Conservation (phyloP, 441 rosid genomes). For the Cnidoscolus chayamansa region DNA sequence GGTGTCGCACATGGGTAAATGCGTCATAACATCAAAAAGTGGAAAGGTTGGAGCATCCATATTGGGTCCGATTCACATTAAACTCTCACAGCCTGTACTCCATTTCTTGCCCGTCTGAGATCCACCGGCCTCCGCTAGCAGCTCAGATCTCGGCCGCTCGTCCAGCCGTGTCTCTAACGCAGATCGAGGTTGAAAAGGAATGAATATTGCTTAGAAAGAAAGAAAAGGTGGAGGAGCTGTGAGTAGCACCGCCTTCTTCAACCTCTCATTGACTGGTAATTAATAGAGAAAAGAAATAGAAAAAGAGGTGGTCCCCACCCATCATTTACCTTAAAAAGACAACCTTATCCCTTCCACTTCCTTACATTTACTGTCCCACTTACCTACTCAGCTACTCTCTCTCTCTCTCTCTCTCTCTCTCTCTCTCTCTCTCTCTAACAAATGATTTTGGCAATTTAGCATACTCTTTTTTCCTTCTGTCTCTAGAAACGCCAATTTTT, state of each 20-base stretch:
- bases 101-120: not conserved
- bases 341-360: not conserved
- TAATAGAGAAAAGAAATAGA: not conserved
- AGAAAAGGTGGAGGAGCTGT: not conserved
- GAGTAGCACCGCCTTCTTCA: not conserved
- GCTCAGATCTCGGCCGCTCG: not conserved
- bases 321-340: not conserved
- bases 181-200: not conserved
- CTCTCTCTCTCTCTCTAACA: not conserved
- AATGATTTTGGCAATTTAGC: not conserved
- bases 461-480: not conserved
- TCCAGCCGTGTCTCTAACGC: not conserved
- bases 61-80: not conserved
- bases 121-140: not conserved
- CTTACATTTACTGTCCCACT: not conserved
- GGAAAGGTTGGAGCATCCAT: not conserved
- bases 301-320: not conserved
- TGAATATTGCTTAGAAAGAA: too few relatives aligned
- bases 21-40: not conserved
- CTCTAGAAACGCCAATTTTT: not conserved
- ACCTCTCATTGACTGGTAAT: not conserved
- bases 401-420: too few relatives aligned
- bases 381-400: not conserved
- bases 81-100: constrained; percentile 1
- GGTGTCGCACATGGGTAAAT: not conserved